Evolutionary conservation across 306 rosid genomes (phyloP).

Genomic region (Trichosanthes cucumerina): DNA sequence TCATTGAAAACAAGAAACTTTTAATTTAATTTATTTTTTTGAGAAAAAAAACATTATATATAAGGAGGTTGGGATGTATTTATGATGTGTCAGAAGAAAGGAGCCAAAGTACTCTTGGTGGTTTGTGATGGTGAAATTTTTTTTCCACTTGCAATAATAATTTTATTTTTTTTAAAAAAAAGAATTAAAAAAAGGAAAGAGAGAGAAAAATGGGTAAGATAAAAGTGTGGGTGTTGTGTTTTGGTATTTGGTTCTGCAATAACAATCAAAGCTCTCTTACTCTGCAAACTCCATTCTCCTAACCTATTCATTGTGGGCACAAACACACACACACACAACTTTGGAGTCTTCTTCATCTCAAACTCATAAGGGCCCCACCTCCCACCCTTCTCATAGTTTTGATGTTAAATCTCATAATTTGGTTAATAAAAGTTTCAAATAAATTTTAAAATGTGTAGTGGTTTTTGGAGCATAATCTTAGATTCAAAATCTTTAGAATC

Average conservation of each 20-base stretch:
- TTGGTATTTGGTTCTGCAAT: conserved; percentile 3
- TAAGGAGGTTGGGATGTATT: conserved; percentile 9
- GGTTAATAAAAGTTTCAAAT: no score
- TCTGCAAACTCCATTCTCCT: background rate
- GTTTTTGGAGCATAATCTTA: no score
- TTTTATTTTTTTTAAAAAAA: no score
- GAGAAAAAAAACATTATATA: background rate
- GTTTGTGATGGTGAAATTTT: background rate
- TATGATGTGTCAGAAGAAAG: conserved; percentile 7
- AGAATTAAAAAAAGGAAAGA: background rate
- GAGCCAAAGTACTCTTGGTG: background rate
- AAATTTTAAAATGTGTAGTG: no score
- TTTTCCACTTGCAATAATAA: background rate
- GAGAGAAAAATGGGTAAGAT: background rate
- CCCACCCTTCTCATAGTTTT: background rate
- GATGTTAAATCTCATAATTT: no score
- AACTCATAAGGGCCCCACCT: background rate
- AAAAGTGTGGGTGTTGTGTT: background rate
- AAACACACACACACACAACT: background rate
- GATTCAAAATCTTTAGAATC: no score
- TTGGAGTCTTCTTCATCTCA: background rate
- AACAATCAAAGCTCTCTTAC: background rate
- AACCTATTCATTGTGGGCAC: conserved; percentile 1
- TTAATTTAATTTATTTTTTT: background rate
- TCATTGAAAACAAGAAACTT: background rate